These are phyloP conservation scores for Irpex sp. DNA, from an alignment of 1,284 basidiomycete species.

Conservation along the genomic window DNA sequence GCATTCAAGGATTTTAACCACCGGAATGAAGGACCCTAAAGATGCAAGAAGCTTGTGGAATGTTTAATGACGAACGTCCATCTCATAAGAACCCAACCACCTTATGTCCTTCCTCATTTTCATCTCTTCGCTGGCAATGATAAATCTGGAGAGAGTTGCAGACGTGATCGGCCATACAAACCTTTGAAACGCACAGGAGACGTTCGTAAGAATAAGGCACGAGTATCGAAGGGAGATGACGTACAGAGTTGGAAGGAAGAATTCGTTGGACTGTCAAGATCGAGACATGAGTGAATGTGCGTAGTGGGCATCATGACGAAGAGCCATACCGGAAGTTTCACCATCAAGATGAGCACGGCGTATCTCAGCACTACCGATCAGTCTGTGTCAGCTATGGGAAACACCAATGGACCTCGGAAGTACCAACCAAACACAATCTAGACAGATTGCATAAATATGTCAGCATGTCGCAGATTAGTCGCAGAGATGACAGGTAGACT, in stretches of 20 bases:
- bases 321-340: not conserved
- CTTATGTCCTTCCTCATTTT: not conserved
- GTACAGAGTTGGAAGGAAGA: not conserved
- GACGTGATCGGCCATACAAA: not conserved
- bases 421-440: not conserved
- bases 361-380: not conserved
- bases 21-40: not conserved
- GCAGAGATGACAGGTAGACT: not conserved
- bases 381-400: not conserved
- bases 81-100: not conserved
- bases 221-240: not conserved
- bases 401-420: not conserved
- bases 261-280: not conserved
- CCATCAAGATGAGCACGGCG: not conserved
- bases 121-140: not conserved
- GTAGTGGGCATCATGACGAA: not conserved
- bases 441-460: not conserved
- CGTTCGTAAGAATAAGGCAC: not conserved
- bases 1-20: no score
- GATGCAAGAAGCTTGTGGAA: not conserved
- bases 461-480: no score
- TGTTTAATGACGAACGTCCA: not conserved
- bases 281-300: not conserved
- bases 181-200: not conserved
- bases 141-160: not conserved